Evolutionary conservation across 2,329 filamentous ascomycete genomes (phyloP).

Genomic region (Ophiostoma sp.): DNA sequence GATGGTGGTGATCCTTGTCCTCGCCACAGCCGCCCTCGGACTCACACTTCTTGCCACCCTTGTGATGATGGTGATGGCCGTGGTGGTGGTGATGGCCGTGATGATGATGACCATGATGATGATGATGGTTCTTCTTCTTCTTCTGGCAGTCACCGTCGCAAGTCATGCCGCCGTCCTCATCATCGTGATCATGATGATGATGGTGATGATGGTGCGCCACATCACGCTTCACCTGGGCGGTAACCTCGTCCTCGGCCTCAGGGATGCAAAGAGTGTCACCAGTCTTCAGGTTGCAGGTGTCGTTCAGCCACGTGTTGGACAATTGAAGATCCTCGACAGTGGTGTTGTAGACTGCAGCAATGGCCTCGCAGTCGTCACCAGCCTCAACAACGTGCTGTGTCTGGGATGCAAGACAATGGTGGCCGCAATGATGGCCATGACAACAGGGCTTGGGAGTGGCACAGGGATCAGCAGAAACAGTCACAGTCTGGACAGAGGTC

Average conservation of each 20-base stretch:
- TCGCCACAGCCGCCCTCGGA: background rate
- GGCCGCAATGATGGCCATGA: background rate
- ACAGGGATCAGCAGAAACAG: constrained; percentile 18
- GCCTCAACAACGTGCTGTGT: constrained; percentile 20
- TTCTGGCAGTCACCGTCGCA: constrained; percentile 13
- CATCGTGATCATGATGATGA: constrained; percentile 5
- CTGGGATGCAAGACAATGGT: constrained; percentile 9
- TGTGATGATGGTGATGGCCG: background rate
- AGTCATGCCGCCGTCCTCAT: constrained; percentile 2
- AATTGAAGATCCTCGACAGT: constrained; percentile 21
- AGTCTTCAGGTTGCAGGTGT: background rate
- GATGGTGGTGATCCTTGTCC: constrained; percentile 9
- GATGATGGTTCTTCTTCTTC: background rate
- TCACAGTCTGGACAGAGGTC: constrained; percentile 23
- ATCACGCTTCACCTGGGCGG: constrained; percentile 20
- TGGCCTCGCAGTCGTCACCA: constrained; percentile 17
- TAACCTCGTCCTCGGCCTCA: background rate
- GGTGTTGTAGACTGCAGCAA: constrained; percentile 24
- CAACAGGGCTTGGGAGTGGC: constrained; percentile 9
- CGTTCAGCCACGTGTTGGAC: constrained; percentile 24
- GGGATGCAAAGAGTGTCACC: constrained; percentile 26
- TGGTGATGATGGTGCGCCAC: constrained; percentile 12
- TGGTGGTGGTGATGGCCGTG: constrained; percentile 11
- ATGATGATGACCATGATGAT: constrained; percentile 2
- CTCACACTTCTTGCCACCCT: constrained; percentile 10